These are phyloP conservation scores for Saksenaea vasiformis DNA, from an alignment of 371 early-diverging fungal genomes.

Conservation along the genomic window DNA sequence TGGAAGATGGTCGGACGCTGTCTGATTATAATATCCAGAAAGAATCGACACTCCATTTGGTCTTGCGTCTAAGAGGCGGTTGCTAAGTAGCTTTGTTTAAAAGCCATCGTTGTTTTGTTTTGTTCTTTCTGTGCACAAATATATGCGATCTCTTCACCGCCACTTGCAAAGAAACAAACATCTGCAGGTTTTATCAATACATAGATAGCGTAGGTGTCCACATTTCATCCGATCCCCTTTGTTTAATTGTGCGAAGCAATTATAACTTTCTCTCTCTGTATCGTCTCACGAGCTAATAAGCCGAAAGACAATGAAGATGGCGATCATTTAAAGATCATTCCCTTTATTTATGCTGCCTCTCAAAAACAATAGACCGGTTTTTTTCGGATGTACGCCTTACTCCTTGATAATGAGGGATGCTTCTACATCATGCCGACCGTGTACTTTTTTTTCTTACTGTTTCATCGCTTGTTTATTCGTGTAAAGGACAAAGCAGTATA, in stretches of 20 bases:
- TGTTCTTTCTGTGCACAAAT: not conserved
- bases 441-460: not conserved
- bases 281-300: not conserved
- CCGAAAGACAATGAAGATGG: not conserved
- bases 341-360: not conserved
- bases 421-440: not conserved
- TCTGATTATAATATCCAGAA: conserved; percentile 73
- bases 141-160: too few species aligned
- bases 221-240: not conserved
- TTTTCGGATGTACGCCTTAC: not conserved
- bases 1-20: conserved; percentile 82
- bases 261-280: not conserved
- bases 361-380: not conserved
- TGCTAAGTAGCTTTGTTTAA: not conserved
- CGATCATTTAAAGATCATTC: not conserved
- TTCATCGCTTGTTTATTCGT: not conserved
- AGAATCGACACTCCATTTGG: conserved; percentile 91
- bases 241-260: not conserved
- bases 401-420: not conserved
- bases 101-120: not conserved
- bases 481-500: not conserved
- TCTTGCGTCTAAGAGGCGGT: conserved; percentile 89
- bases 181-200: not conserved
- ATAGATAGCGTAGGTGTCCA: not conserved
- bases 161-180: too few species aligned